phyloP scores from a whole-genome alignment of 805 yeast genomes.

The Wickerhamiella siamensis region DNA sequence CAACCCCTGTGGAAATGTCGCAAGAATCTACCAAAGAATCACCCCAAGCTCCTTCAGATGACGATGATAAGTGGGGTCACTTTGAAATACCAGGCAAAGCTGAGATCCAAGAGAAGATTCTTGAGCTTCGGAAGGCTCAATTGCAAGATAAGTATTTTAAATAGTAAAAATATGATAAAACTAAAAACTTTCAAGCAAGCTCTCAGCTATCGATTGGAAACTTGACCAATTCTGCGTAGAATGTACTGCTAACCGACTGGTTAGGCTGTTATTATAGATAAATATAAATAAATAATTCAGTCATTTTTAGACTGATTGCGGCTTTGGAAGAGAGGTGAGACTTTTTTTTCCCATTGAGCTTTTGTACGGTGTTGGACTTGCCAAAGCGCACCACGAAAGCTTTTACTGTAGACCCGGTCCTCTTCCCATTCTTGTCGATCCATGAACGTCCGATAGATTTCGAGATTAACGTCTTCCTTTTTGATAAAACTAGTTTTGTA shows the following conservation, averaged over 20 bases:
- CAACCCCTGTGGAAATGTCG: too few species aligned
- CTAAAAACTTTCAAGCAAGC: background rate
- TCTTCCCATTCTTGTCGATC: conserved; percentile 18
- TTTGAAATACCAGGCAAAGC: background rate
- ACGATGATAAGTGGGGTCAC: background rate
- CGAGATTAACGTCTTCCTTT: conserved; percentile 61
- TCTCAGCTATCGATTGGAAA: background rate
- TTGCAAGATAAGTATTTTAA: background rate
- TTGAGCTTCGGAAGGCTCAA: background rate
- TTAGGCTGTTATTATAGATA: background rate
- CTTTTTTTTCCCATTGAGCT: background rate
- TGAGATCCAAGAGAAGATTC: background rate
- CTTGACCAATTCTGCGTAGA: background rate
- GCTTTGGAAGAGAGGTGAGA: background rate
- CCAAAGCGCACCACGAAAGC: conserved; percentile 5
- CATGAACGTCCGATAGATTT: conserved; percentile 31
- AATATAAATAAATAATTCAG: background rate
- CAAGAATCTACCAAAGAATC: too few species aligned
- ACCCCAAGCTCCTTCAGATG: background rate
- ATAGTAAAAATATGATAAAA: background rate
- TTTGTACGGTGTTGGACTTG: background rate
- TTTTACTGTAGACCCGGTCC: conserved; percentile 15
- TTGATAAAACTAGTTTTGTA: conserved; percentile 50
- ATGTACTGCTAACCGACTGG: background rate
- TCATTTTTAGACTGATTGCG: background rate